Evolutionary conservation across 306 rosid genomes (phyloP).

Genomic region (Vigna angularis): DNA sequence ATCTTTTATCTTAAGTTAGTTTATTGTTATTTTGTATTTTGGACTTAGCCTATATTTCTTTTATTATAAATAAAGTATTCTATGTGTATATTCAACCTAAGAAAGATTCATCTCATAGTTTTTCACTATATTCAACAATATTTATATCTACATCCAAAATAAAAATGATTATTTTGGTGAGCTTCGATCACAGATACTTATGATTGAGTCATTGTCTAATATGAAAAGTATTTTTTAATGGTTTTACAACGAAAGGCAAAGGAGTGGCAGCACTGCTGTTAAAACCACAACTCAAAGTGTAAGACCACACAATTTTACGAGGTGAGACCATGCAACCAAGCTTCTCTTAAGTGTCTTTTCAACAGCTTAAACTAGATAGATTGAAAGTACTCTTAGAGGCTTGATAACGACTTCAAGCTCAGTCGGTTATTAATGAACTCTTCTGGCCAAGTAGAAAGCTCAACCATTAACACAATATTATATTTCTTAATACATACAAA

Average conservation of each 20-base stretch:
- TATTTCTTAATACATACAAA: background rate
- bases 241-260: background rate
- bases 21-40: too few relatives aligned
- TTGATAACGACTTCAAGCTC: background rate
- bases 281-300: background rate
- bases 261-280: background rate
- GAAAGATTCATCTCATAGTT: too few relatives aligned
- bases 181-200: background rate
- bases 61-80: too few relatives aligned
- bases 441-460: constrained; percentile 1
- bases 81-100: too few relatives aligned
- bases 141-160: too few relatives aligned
- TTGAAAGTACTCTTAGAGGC: background rate
- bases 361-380: background rate
- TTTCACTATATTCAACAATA: too few relatives aligned
- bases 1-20: too few relatives aligned
- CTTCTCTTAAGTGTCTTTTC: background rate
- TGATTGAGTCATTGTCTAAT: background rate
- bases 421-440: background rate
- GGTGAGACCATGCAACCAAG: background rate
- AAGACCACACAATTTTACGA: background rate
- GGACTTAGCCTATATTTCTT: too few relatives aligned
- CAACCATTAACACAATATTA: constrained; percentile 11
- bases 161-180: background rate
- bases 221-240: too few relatives aligned